Evolutionary conservation across 139 green algal genomes (phyloP).

Genomic region (Pleodorina starrii): DNA sequence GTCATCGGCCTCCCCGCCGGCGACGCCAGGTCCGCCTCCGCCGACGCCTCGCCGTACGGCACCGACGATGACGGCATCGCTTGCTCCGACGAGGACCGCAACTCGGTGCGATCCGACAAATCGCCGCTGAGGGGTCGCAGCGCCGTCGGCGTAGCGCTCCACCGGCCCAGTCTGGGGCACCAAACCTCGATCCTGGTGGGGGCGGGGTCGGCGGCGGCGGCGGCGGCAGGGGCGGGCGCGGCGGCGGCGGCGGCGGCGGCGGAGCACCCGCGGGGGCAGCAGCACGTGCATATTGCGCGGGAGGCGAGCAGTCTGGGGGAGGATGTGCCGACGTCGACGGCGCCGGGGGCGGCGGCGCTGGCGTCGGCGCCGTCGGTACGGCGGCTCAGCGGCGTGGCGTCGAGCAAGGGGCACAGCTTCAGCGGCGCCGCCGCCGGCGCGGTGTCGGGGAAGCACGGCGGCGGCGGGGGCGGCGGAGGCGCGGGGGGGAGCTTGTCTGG

Average conservation of each 20-base stretch:
- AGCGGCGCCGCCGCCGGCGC: neutral
- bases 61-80: neutral
- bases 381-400: neutral
- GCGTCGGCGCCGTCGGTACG: neutral
- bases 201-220: neutral
- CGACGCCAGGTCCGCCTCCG: constrained; percentile 8
- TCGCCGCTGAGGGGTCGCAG: constrained; percentile 20
- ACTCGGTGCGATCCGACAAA: constrained; percentile 15
- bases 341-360: neutral
- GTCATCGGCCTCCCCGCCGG: neutral
- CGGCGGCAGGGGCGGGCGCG: neutral
- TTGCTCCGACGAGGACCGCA: constrained; percentile 16
- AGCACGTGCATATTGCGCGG: neutral
- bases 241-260: neutral
- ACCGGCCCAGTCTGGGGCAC: neutral
- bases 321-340: neutral
- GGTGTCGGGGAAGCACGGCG: neutral
- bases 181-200: neutral
- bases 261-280: neutral
- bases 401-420: neutral
- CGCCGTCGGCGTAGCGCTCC: neutral
- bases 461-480: no score
- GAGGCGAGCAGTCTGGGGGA: neutral
- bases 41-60: constrained; percentile 21
- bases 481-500: no score